Conservation (phyloP, 1,284 basidiomycete genomes). For the Cryptococcus sp. region DNA sequence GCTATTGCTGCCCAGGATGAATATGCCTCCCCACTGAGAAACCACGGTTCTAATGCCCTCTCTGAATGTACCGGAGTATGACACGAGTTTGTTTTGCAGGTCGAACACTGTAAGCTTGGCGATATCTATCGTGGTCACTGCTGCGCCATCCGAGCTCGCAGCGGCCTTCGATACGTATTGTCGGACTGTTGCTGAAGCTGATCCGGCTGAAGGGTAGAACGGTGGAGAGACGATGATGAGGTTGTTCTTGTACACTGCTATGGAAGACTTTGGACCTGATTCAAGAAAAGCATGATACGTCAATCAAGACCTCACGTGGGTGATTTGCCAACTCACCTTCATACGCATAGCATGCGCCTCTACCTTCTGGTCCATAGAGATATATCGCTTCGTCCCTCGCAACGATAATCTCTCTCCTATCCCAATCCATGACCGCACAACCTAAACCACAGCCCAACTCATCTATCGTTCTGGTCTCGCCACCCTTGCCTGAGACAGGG, state of each 20-base stretch:
- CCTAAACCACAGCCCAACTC: slow-evolving; percentile 81
- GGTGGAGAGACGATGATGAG: slow-evolving; percentile 87
- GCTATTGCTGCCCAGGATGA: slow-evolving; percentile 72
- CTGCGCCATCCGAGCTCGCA: slow-evolving; percentile 23
- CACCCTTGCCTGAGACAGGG: slow-evolving; percentile 68
- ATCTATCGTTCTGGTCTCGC: slow-evolving; percentile 69
- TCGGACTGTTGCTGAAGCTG: slow-evolving; percentile 71
- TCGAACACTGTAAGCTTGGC: slow-evolving; percentile 89
- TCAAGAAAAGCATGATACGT: background rate
- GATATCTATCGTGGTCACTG: slow-evolving; percentile 61
- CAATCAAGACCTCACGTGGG: background rate
- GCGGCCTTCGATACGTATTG: slow-evolving; percentile 62
- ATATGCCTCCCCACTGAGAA: slow-evolving; percentile 75
- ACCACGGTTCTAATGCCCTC: slow-evolving; percentile 78
- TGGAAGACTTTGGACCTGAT: slow-evolving; percentile 52
- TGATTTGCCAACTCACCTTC: slow-evolving; percentile 64
- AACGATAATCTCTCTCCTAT: slow-evolving; percentile 72
- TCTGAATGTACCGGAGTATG: slow-evolving; percentile 74
- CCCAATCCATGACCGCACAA: slow-evolving; percentile 78
- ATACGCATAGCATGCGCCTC: slow-evolving; percentile 84
- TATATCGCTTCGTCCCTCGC: slow-evolving; percentile 93
- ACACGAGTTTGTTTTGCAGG: slow-evolving; percentile 87
- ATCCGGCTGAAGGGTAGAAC: slow-evolving; percentile 65
- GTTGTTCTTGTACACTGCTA: slow-evolving; percentile 75
- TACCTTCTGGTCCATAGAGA: slow-evolving; percentile 76